A percentile compares a stretch with the other conserved stretches of the same genome.
Conservation (phyloP, 2,329 filamentous ascomycete genomes). For the Rutstroemia sydowiana region DNA sequence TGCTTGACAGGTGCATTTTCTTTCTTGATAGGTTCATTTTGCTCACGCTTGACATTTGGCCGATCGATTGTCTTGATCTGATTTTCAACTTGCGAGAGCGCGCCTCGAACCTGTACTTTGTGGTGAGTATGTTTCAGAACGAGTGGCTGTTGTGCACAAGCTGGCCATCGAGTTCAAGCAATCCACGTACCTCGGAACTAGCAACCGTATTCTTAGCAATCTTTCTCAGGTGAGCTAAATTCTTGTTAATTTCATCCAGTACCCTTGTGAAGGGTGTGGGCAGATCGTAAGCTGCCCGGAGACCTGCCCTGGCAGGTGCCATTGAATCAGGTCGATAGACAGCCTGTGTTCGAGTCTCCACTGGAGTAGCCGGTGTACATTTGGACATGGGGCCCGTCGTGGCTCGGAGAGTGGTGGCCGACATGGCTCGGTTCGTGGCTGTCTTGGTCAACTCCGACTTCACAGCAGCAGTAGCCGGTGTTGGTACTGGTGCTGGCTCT, state of each 20-base stretch:
- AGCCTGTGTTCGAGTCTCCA: background rate
- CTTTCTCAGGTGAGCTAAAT: background rate
- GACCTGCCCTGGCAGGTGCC: background rate
- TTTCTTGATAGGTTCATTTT: background rate
- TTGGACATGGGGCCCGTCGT: background rate
- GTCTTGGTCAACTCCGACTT: too few species aligned
- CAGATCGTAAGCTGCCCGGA: background rate
- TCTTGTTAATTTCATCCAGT: background rate
- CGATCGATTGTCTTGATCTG: background rate
- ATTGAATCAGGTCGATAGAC: background rate
- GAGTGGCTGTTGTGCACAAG: too few species aligned
- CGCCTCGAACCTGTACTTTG: background rate
- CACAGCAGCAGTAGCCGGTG: background rate
- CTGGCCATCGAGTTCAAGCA: background rate
- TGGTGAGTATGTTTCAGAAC: background rate
- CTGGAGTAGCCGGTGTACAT: background rate
- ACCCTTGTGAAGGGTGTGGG: background rate
- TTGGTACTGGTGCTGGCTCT: background rate
- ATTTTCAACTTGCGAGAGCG: background rate
- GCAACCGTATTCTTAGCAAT: background rate
- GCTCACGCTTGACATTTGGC: background rate
- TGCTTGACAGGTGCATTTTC: background rate
- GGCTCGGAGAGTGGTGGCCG: background rate
- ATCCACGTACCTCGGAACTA: background rate
- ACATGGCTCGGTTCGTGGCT: background rate